Evolutionary conservation across 2,329 filamentous ascomycete genomes (phyloP), one percentile per base, ranked within the genome.

Genomic region (Bimuria novae-zelandiae): DNA sequence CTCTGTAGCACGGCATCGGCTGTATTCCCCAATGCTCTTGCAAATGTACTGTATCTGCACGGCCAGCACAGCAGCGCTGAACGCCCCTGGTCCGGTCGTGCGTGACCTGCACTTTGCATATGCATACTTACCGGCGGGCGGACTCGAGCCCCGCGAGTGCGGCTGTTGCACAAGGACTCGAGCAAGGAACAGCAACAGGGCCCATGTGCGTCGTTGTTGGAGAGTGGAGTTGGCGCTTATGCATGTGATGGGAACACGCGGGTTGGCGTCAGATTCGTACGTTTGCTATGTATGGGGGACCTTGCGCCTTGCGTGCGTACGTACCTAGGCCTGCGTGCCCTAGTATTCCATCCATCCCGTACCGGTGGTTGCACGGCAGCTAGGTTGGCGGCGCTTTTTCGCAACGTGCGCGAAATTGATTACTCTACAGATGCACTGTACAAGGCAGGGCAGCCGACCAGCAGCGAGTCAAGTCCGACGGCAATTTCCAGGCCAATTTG

Each of bases 201-300:
- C n/a, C n/a, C n/a, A n/a, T n/a, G n/a, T n/a, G n/a, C n/a, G 33
- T 25, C 5, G 25, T 5, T 27, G 6, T 27, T 27, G 6, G 21
- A 40, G n/a, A 21, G 41, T 46, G n/a, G 27, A 27, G 52, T 49
- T 49, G 59, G 62, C 64, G 64, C 64, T 63, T 68, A 66, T 68
- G 63, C 60, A 61, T 59, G 65, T 61, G 62, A 65, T 65, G 55
- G 55, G 32, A 11, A 33, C 44, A 52, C 47, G 40, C 46, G 49
- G 37, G 55, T 49, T 49, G 48, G 55, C 49, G 57, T 51, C 51
- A 57, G 49, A 48, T 41, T 27, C 25, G 6, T 6, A 27, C 5
- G 5, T 10, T 10, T 27, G 6, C 25, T 27, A 27, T 10, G 25
- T 27, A 5, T 27, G 25, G 32, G 35, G 52, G 55, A 29, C 52